These are phyloP conservation scores for Phaeotremella skinneri DNA, from an alignment of 768 basidiomycete species.

Conservation along the genomic window DNA sequence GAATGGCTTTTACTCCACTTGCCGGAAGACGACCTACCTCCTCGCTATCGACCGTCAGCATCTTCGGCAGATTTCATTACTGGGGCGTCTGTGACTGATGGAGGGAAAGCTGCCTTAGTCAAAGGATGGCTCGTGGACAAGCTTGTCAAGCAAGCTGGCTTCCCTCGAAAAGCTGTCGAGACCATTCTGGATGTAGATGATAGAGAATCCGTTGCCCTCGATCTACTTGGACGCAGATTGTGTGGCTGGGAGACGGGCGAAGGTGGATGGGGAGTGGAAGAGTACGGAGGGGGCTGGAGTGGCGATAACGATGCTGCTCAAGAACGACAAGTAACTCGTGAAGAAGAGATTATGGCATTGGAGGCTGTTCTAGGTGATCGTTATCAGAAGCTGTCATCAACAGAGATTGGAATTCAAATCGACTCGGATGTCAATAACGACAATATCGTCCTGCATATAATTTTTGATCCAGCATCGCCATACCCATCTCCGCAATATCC, in stretches of 20 bases:
- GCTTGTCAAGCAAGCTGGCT: constrained; percentile 78
- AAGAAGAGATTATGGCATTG: constrained; percentile 52
- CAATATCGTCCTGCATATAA: constrained; percentile 62
- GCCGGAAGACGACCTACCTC: constrained; percentile 83
- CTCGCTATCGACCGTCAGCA: constrained; percentile 45
- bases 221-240: constrained; percentile 54
- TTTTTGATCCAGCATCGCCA: constrained; percentile 58
- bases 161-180: constrained; percentile 69
- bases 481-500: constrained; percentile 56
- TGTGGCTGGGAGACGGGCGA: constrained; percentile 47
- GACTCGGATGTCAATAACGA: constrained; percentile 21
- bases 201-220: constrained; percentile 56
- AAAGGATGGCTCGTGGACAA: constrained; percentile 77
- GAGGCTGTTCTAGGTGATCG: constrained; percentile 50
- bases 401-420: constrained; percentile 41
- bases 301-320: constrained; percentile 31
- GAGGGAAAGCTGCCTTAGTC: constrained; percentile 55
- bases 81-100: constrained; percentile 30
- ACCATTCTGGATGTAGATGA: constrained; percentile 54
- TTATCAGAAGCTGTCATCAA: constrained; percentile 27
- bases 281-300: constrained; percentile 28
- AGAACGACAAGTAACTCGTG: constrained; percentile 38
- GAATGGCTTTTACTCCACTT: constrained; percentile 79
- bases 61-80: constrained; percentile 50
- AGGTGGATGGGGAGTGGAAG: constrained; percentile 47